Conservation (phyloP, 106 monocot genomes). For the Apostasia ramifera region DNA sequence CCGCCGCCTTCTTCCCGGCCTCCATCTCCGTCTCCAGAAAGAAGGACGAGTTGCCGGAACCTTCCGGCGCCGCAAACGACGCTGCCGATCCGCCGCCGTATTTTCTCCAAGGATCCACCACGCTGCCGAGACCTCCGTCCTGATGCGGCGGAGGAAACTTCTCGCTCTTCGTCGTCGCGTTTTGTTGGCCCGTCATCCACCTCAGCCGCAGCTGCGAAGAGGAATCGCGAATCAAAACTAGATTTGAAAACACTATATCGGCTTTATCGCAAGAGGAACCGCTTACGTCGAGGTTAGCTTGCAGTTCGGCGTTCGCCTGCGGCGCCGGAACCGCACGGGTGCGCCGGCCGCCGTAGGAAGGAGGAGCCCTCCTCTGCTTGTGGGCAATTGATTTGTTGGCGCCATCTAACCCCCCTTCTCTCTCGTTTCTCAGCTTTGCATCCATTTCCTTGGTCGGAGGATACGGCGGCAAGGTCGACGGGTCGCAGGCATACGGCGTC, state of each 20-base stretch:
- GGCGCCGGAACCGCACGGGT: conserved; percentile 67
- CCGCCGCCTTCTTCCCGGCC: background rate
- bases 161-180: conserved; percentile 57
- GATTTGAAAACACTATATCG: background rate
- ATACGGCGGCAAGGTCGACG: conserved; percentile 60
- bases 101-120: conserved; percentile 13
- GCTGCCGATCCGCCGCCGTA: conserved; percentile 25
- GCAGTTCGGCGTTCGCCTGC: conserved; percentile 74
- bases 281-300: conserved; percentile 65
- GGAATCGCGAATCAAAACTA: background rate
- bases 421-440: conserved; percentile 54
- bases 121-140: conserved; percentile 53
- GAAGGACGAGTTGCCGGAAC: conserved; percentile 27
- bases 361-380: conserved; percentile 14
- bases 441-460: conserved; percentile 91
- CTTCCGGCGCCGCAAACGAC: conserved; percentile 23
- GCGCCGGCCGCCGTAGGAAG: conserved; percentile 5
- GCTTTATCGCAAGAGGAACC: background rate
- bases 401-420: conserved; percentile 38
- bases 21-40: conserved; percentile 14
- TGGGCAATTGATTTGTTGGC: conserved; percentile 21
- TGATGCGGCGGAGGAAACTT: conserved; percentile 91
- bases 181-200: conserved; percentile 23
- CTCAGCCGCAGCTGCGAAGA: conserved; percentile 30
- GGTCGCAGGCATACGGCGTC: conserved; percentile 66